Base-by-base conservation (phyloP, 176 grass and related monocot genomes). In the Oryza glaberrima region DNA sequence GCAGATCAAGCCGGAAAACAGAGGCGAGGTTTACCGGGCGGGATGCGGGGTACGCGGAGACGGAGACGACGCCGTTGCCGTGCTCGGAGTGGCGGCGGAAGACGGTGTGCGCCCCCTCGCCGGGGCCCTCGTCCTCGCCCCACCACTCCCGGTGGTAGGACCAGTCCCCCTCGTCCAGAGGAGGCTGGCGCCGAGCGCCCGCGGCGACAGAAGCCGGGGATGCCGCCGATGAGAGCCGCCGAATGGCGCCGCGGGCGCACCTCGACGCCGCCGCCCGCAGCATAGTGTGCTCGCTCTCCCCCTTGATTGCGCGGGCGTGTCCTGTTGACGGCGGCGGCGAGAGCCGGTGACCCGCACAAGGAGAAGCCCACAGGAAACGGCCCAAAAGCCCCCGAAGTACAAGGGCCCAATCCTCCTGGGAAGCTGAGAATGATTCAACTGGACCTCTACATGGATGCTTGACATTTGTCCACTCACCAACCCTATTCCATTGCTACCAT, bases 1-100 rank as follows among this genome's bases (percentile, higher is more conserved):
- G n/a, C 45, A 17, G 78, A 58, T 58, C 54, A 58, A 58, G 54
- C 54, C 17, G 79, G 22, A 63, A 16, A 79, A 77, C 69, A 23
- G 49, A 75, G 72, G 6, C 0, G 17, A 69, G 46, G 56, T 2
- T 6, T 74, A 95, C 95, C 85, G 95, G 91, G 32, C 11, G 81
- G 43, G 95, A 95, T 9, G 92, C 85, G 48, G 93, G 95, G 81
- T 95, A 95, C 41, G 92, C 66, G 41, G 81, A 75, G n/a, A 98
- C 93, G 23, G 96, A 98, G 70, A 95, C 91, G 83, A 94, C 76
- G 68, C 93, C 96, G 65, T 98, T 98, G 72, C 93, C 96, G 70
- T 85, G 84, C 5, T 76, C 83, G 38, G 93, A 98, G 79, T 79
- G 47, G 72, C 83, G 78, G 43, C 69, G 68, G 87, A 95, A 98